Evolutionary conservation across 495 filamentous ascomycete genomes (phyloP), one percentile per base, ranked within the genome.

Genomic region (Lasiosphaeria miniovina): DNA sequence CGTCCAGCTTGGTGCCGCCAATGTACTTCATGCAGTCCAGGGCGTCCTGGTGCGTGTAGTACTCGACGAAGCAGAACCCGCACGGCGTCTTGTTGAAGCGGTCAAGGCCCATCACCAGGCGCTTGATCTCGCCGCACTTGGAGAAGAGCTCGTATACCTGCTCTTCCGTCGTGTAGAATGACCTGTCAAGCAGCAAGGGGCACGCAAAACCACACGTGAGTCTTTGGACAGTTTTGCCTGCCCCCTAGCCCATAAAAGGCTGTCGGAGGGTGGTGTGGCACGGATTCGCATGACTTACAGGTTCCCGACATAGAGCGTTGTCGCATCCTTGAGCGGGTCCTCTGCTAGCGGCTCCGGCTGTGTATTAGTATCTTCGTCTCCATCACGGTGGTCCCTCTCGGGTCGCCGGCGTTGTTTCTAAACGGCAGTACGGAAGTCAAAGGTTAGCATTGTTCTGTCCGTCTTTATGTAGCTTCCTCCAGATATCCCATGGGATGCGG

Each of bases 131-230:
- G 59, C 94, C 94, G 71, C 91, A 96, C 84, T 98, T 98, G 12
- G 90, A 82, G 71, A 98, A 98, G 10, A 98, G 87, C 72, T 96
- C 95, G 69, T 98, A 93, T 57, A 98, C 96, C 70, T 98, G 94
- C 77, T 98, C 94, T 72, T 98, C 94, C 49, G 94, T 98, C 10
- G 94, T 98, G 80, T 96, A 98, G 77, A 98, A 98, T n/a, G 94
- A 98, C 60, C 93, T 97, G 61, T n/a, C 15, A 24, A 49, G 14
- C 46, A 8, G 15, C 32, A 46, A 11, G 9, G 45, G 49, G 24
- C 24, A 24, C 24, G 24, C 24, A 24, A 0, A 53, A 56, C 35
- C 6, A 12, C n/a, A 9, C 33, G 7, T 7, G 6, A 14, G 32
- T 12, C 15, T 45, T 24, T 15, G 3, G 24, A 24, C 24, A 24